Conservation (phyloP, 805 yeast species). For the Candida maesae region DNA sequence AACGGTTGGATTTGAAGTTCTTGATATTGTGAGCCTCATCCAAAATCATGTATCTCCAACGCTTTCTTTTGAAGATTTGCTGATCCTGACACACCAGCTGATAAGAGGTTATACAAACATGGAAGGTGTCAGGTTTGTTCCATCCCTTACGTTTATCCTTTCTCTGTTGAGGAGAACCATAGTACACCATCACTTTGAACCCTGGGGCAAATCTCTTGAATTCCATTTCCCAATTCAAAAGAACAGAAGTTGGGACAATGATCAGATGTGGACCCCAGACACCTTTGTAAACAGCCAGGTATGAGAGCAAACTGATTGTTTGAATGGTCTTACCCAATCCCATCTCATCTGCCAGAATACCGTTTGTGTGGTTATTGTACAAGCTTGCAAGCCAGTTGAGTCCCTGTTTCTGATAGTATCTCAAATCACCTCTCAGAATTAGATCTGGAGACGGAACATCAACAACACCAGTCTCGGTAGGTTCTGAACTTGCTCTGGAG, state of each 20-base stretch:
- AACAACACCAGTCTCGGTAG: slow-evolving; percentile 39
- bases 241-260: slow-evolving; percentile 95
- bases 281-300: slow-evolving; percentile 88
- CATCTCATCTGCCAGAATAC: slow-evolving; percentile 98
- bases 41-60: slow-evolving; percentile 94
- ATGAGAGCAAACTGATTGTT: slow-evolving; percentile 81
- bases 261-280: slow-evolving; percentile 98
- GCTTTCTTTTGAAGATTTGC: slow-evolving; percentile 84
- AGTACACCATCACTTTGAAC: slow-evolving; percentile 89
- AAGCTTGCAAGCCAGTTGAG: slow-evolving; percentile 94
- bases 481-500: slow-evolving; percentile 16
- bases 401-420: slow-evolving; percentile 95
- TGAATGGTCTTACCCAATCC: slow-evolving; percentile 97
- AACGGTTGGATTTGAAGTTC: slow-evolving; percentile 91
- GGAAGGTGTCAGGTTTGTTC: slow-evolving; percentile 95
- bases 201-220: slow-evolving; percentile 98
- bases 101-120: slow-evolving; percentile 94
- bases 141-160: slow-evolving; percentile 95
- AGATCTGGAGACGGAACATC: slow-evolving; percentile 76
- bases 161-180: slow-evolving; percentile 96
- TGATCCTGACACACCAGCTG: slow-evolving; percentile 98
- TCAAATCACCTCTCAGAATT: slow-evolving; percentile 71
- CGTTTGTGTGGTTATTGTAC: slow-evolving; percentile 89
- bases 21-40: slow-evolving; percentile 99
- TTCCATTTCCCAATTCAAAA: slow-evolving; percentile 99